Evolutionary conservation across 139 green algal genomes (phyloP), one percentile per base, ranked within the genome.

Genomic region (Chlamydomonas sphaeroides): DNA sequence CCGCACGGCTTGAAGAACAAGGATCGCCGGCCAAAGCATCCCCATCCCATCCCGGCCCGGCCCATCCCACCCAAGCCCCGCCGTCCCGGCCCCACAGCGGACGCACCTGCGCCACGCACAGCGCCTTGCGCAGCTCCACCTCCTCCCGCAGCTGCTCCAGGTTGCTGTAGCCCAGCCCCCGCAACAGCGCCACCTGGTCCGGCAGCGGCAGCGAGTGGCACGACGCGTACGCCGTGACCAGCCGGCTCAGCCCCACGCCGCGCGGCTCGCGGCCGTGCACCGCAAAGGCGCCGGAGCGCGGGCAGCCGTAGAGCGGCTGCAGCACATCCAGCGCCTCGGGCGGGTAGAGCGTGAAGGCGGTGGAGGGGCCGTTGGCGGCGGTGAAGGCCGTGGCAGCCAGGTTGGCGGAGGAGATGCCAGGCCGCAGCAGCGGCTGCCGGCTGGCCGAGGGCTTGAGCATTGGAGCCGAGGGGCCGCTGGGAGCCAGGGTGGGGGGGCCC

Each of bases 241-340:
- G 72, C 28, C 69, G 76, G 14, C 51, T 77, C 14, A 90, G 69
- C 5, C 86, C 86, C 30, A 86, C 41, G 26, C 71, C 71, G 21
- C 72, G 65, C 0, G 86, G 86, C 70, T 72, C 65, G 11, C 86
- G 70, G 32, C 86, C 86, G 66, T 90, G 86, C 1, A 84, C 71
- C 1, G 86, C 86, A 71, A 88, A 88, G 33, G 79, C 86, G 23
- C 86, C 86, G 1, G 79, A 86, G 42, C 86, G 82, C 15, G 67
- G 67, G 18, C 36, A 65, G 30, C 45, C 66, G 78, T 78, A 78
- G 5, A 84, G 21, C 5, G 67, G n/a, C n/a, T 69, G 10, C 51
- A 84, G 78, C 4, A 32, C 51, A 30, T 84, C 63, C 36, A 70
- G 30, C 26, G 32, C 53, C 14, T n/a, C 20, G 1, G 53, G 63